Evolutionary conservation across 2,329 filamentous ascomycete genomes (phyloP).

Genomic region (Pseudogymnoascus sp.): DNA sequence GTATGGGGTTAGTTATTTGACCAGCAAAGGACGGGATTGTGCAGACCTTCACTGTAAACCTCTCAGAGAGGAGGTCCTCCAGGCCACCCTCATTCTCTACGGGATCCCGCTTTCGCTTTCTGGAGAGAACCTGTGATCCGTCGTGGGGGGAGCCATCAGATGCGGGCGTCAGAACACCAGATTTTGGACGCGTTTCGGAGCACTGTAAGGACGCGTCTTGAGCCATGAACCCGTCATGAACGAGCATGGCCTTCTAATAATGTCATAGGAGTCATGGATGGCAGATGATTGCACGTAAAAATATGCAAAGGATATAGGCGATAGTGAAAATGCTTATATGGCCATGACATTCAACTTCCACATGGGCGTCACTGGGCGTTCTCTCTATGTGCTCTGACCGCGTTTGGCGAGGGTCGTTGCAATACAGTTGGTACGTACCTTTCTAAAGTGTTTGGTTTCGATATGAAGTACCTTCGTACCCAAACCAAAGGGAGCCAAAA

Average conservation of each 20-base stretch:
- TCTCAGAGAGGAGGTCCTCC: conserved; percentile 28
- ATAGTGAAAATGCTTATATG: conserved; percentile 2
- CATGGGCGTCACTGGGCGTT: not conserved
- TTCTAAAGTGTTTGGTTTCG: not conserved
- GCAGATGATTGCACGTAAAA: conserved; percentile 12
- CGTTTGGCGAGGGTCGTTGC: conserved; percentile 1
- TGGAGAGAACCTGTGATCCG: conserved; percentile 16
- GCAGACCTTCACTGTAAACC: conserved; percentile 30
- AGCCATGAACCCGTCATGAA: conserved; percentile 21
- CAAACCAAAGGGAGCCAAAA: not conserved
- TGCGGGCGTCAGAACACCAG: conserved; percentile 25
- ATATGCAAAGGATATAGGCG: conserved; percentile 3
- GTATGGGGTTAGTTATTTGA: conserved; percentile 18
- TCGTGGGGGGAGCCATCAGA: conserved; percentile 23
- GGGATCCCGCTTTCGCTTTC: conserved; percentile 29
- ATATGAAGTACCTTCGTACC: not conserved
- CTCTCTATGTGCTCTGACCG: not conserved
- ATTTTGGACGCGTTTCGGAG: conserved; percentile 22
- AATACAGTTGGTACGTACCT: conserved; percentile 3
- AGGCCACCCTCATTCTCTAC: conserved; percentile 21
- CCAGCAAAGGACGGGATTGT: not conserved
- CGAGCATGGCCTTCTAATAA: conserved; percentile 28
- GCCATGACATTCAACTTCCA: not conserved
- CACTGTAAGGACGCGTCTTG: conserved; percentile 23
- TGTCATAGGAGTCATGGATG: conserved; percentile 25